Base-by-base conservation (phyloP, 768 basidiomycete species). In the Phaeotremella skinneri region DNA sequence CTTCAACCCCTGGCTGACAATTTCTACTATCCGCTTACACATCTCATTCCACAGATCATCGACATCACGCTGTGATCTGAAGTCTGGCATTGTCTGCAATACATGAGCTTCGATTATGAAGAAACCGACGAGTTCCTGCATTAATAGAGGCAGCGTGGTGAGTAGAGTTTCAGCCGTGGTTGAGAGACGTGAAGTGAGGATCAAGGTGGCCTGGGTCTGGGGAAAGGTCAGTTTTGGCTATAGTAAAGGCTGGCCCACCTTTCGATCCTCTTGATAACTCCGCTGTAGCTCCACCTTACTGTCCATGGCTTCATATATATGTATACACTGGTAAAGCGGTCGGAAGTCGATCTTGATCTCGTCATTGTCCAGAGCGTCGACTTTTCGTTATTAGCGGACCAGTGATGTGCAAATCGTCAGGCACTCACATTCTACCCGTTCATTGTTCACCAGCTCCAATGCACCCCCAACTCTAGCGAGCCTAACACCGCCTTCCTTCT, bases 71-170 rank as follows among this genome's bases (percentile, higher is more conserved):
- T 87, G 83, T 16, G 88, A 90, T n/a, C 96, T 85, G 79, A 99
- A 99, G 41, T 83, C 84, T 17, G 86, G 86, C 9, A 92, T 90
- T 0, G 90, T 90, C 64, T 87, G 85, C 5, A 97, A 82, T 0
- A 99, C 92, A 71, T 94, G 87, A 0, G 85, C 86, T 78, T 99
- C 96, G 64, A 98, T 86, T 58, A 99, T 91, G 79, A 98, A 99
- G 78, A 96, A 99, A 0, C 96, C 96, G 34, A 91, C 88, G 62
- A 98, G 89, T 77, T 97, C 91, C 74, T 94, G 88, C 25, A 90
- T 87, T 21, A 98, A 80, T n/a, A 83, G 74, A 0, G 87, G 81
- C 3, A 98, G 83, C 2, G 87, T 71, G 5, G 74, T 27, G 41
- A 75, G 59, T 25, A 76, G 66, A 6, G 72, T 76, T 57, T 74